Evolutionary conservation across 768 basidiomycete genomes (phyloP).

Genomic region (Kwoniella pini): DNA sequence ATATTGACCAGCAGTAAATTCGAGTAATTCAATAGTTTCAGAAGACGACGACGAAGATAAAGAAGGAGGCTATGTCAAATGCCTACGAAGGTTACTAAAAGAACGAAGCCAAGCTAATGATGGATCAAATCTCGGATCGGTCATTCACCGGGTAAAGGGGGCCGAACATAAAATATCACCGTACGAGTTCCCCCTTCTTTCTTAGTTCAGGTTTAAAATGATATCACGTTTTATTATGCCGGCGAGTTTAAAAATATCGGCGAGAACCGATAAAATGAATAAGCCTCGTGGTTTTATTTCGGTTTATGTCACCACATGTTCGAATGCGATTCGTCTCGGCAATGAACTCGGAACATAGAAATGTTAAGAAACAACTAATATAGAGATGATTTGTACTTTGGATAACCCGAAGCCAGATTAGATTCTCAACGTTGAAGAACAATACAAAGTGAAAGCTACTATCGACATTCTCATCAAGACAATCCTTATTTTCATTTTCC

Average conservation of each 20-base stretch:
- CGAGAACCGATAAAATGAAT: not conserved
- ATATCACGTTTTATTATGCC: not conserved
- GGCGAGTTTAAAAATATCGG: no score
- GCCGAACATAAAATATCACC: not conserved
- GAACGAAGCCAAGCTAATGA: not conserved
- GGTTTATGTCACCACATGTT: no score
- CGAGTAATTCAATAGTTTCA: no score
- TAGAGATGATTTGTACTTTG: no score
- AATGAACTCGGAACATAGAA: not conserved
- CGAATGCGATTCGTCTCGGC: no score
- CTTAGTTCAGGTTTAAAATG: slow-evolving; percentile 2
- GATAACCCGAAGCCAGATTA: no score
- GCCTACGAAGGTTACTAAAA: not conserved
- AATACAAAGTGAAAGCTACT: no score
- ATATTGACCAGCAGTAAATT: no score
- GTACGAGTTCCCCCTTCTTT: not conserved
- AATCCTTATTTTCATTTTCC: no score
- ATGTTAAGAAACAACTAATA: no score
- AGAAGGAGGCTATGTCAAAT: not conserved
- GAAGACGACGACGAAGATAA: not conserved
- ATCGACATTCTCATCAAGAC: no score
- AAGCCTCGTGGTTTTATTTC: not conserved
- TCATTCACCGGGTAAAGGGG: slow-evolving; percentile 1
- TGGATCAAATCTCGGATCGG: not conserved
- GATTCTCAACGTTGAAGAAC: no score